Evolutionary conservation across 768 basidiomycete species (phyloP).

Genomic region (Russula sp.): DNA sequence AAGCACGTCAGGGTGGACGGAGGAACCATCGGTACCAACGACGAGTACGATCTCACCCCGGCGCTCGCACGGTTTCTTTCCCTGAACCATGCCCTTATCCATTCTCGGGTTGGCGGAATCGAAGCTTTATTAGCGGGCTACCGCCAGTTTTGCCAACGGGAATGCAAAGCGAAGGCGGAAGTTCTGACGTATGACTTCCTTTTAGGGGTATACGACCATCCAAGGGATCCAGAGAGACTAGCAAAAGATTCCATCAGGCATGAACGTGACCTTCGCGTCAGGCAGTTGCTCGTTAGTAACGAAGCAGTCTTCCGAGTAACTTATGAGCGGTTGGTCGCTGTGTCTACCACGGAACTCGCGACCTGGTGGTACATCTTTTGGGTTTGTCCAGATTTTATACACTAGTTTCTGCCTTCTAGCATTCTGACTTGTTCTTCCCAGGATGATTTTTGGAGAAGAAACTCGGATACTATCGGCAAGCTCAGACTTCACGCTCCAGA

Average conservation of each 20-base stretch:
- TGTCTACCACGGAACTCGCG: slow-evolving; percentile 42
- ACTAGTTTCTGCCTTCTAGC: too few species aligned
- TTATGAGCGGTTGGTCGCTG: slow-evolving; percentile 48
- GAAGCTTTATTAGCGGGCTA: slow-evolving; percentile 47
- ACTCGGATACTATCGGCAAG: slow-evolving; percentile 49
- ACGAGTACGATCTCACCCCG: slow-evolving; percentile 58
- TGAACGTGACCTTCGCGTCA: slow-evolving; percentile 53
- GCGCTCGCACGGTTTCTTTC: slow-evolving; percentile 57
- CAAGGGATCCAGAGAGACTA: slow-evolving; percentile 41
- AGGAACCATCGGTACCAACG: slow-evolving; percentile 54
- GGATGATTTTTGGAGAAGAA: slow-evolving; percentile 75
- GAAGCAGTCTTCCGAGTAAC: slow-evolving; percentile 43
- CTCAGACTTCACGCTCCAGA: slow-evolving; percentile 46
- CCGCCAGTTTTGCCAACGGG: slow-evolving; percentile 43
- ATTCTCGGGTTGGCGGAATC: slow-evolving; percentile 37
- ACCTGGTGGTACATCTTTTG: slow-evolving; percentile 81
- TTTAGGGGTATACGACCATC: slow-evolving; percentile 51
- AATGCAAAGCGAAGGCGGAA: slow-evolving; percentile 45
- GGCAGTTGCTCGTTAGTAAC: slow-evolving; percentile 42
- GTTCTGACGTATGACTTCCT: slow-evolving; percentile 62
- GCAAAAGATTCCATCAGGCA: slow-evolving; percentile 40
- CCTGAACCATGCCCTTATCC: slow-evolving; percentile 49
- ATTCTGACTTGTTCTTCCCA: slow-evolving; percentile 26
- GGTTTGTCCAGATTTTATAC: slow-evolving; percentile 38
- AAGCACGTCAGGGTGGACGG: slow-evolving; percentile 45